Conservation (phyloP, 208 protist genomes). For the Crithidia fasciculata region DNA sequence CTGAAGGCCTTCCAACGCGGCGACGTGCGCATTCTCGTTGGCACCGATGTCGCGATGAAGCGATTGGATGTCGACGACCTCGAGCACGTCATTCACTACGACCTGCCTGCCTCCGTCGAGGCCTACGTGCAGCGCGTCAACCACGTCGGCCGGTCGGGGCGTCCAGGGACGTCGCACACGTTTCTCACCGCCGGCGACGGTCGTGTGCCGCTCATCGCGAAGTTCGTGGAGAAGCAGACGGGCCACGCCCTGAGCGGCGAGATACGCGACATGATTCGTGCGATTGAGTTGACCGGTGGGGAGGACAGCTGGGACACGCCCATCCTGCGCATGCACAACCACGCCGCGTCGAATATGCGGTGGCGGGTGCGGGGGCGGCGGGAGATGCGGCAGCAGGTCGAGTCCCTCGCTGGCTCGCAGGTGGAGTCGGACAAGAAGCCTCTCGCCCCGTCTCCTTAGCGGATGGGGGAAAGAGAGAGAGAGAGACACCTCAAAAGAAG, state of each 20-base stretch:
- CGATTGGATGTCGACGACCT: conserved; percentile 95
- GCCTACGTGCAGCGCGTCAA: conserved; percentile 98
- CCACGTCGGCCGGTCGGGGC: conserved; percentile 96
- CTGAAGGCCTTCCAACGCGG: conserved; percentile 81
- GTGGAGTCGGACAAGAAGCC: conserved; percentile 23
- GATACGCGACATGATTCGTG: conserved; percentile 28
- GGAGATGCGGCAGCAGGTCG: conserved; percentile 37
- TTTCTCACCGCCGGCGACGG: conserved; percentile 89
- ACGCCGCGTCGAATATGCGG: conserved; percentile 25
- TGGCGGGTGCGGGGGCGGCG: conserved; percentile 48
- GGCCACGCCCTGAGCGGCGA: conserved; percentile 40
- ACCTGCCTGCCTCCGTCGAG: conserved; percentile 95
- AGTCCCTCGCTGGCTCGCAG: conserved; percentile 16
- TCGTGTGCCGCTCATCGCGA: conserved; percentile 54
- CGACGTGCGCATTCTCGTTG: conserved; percentile 92
- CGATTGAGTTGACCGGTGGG: conserved; percentile 27
- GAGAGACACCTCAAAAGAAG: no score
- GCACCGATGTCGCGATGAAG: conserved; percentile 95
- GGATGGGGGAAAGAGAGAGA: no score
- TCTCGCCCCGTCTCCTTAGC: neutral
- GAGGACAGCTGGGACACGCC: conserved; percentile 52
- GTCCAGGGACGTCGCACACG: conserved; percentile 91
- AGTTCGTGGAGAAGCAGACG: conserved; percentile 60
- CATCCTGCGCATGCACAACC: conserved; percentile 21
- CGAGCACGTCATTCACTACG: conserved; percentile 96